Base-by-base conservation (phyloP, 805 yeast species). In the Hanseniaspora jakobsenii region DNA sequence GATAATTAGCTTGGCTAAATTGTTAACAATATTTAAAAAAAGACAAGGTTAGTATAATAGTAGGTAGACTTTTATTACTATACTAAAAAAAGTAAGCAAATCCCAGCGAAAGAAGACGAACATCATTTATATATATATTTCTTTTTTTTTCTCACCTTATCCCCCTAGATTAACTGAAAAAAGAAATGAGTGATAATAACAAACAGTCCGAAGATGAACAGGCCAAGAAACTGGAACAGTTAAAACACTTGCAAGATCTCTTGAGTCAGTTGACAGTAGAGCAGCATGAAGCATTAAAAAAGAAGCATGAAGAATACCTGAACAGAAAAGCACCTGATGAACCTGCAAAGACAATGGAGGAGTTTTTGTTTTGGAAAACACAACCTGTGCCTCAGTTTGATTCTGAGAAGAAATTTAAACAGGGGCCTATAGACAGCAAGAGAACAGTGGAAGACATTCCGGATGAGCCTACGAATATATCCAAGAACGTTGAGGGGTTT, bases 351-450 rank as follows among this genome's bases (percentile, higher is more conserved):
- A 38, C 37, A 13, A 30, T 38, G 36, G 48, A 45, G 19, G 94
- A 87, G 57, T 84, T 87, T 67, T 84, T 82, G 65, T 91, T 91
- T 64, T 91, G 98, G 98, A 83, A 81, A 56, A 91, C 98, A 2
- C 98, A 91, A 64, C 98, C 98, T 0, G 97, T 91, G 17, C 73
- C 86, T 7, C 69, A 68, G 24, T 76, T 87, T 50, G 82, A 82
- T 57, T 91, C 80, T 55, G 59, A 66, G 35, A 68, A 80, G 36
- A 69, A 64, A 5, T 6, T 31, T 4, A 60, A 66, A 9, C 94
- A 85, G 56, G 95, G 95, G 0, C 89, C 94, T 6, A 84, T 87
- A 51, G 93, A 86, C 53, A 52, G 55, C 24, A 39, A 55, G 6
- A 84, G 83, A 57, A 76, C 75, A 0, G 77, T 87, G 2, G 81